Evolutionary conservation across 2,329 filamentous ascomycete genomes (phyloP).

Genomic region (Cercospora sesami): DNA sequence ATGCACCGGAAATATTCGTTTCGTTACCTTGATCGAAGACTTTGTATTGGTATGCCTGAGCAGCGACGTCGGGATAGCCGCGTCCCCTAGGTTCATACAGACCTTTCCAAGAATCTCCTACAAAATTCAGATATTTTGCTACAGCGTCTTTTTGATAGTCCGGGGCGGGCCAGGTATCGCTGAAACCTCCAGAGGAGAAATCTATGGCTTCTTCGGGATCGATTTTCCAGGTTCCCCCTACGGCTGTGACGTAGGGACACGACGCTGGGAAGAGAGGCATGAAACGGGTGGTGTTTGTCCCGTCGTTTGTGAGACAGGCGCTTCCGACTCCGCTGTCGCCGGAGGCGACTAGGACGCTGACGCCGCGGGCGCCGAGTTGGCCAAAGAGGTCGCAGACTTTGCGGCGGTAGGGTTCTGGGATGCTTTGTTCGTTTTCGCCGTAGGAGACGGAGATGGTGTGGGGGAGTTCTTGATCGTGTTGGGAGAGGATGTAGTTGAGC

Average conservation of each 20-base stretch:
- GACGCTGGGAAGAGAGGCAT: constrained; percentile 49
- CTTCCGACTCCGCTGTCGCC: constrained; percentile 62
- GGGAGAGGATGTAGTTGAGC: constrained; percentile 57
- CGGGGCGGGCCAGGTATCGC: constrained; percentile 46
- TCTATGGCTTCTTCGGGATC: constrained; percentile 45
- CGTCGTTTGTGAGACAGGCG: constrained; percentile 48
- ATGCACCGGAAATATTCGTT: constrained; percentile 52
- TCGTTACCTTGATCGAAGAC: constrained; percentile 47
- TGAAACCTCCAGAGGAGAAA: constrained; percentile 47
- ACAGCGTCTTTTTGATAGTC: constrained; percentile 47
- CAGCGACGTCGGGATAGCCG: constrained; percentile 50
- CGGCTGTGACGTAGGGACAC: constrained; percentile 51
- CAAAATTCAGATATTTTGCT: constrained; percentile 40
- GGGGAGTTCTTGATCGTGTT: constrained; percentile 57
- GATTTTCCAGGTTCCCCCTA: constrained; percentile 45
- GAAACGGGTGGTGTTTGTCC: constrained; percentile 48
- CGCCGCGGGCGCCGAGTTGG: constrained; percentile 63
- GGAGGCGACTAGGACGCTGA: constrained; percentile 61
- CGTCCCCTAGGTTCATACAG: constrained; percentile 47
- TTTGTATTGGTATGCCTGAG: constrained; percentile 55
- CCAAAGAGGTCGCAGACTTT: constrained; percentile 64
- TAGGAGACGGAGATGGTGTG: constrained; percentile 65
- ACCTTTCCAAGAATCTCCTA: constrained; percentile 43
- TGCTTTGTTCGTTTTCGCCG: constrained; percentile 63
- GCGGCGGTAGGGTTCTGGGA: constrained; percentile 60